Conservation (phyloP, 2,329 filamentous ascomycete genomes). For the Ophiosphaerella korrae region DNA sequence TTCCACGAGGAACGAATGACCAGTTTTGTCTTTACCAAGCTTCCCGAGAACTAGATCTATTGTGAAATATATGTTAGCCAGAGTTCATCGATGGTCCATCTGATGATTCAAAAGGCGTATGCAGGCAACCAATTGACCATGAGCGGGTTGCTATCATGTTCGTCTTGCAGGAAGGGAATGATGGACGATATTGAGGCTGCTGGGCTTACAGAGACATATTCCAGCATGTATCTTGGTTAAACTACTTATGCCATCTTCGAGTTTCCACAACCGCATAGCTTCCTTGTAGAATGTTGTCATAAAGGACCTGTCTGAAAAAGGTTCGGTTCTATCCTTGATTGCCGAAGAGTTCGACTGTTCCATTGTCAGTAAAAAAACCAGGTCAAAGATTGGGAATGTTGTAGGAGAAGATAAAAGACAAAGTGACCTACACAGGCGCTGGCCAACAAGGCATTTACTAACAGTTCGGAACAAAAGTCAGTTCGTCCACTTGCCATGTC, state of each 20-base stretch:
- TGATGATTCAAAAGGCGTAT: neutral
- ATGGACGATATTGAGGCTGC: neutral
- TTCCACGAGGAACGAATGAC: conserved; percentile 32
- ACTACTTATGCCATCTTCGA: conserved; percentile 25
- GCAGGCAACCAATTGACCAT: neutral
- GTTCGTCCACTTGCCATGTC: conserved; percentile 28
- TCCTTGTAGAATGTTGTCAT: conserved; percentile 36
- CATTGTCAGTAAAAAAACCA: neutral
- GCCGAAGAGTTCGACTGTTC: conserved; percentile 30
- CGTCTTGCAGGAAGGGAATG: too few relatives aligned
- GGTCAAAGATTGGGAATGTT: neutral
- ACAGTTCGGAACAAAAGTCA: conserved; percentile 37
- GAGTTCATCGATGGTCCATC: neutral
- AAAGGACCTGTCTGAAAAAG: conserved; percentile 30
- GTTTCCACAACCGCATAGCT: conserved; percentile 35
- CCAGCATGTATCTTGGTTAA: conserved; percentile 35
- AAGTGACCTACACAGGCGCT: conserved; percentile 33
- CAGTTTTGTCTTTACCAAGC: conserved; percentile 37
- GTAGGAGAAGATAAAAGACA: neutral
- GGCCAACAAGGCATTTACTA: conserved; percentile 38
- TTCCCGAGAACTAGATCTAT: conserved; percentile 35
- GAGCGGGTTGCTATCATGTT: too few relatives aligned
- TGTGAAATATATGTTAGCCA: neutral
- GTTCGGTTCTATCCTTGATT: conserved; percentile 35
- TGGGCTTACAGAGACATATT: conserved; percentile 28